Evolutionary conservation across 2,329 filamentous ascomycete genomes (phyloP).

Genomic region (Talaromyces sp.): DNA sequence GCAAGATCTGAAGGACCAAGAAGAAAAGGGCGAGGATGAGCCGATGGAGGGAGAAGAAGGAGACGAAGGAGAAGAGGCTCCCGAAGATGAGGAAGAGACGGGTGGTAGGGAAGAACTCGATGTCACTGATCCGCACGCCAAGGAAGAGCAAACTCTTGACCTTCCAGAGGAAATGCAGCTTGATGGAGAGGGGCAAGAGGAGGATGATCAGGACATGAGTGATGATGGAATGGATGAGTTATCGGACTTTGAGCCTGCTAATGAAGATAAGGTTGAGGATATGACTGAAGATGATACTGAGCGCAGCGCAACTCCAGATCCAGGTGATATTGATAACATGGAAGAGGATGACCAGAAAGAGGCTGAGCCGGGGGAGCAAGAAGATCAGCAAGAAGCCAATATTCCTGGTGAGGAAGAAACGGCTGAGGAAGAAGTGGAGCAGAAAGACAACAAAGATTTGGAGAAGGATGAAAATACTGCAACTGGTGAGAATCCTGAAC

Average conservation of each 20-base stretch:
- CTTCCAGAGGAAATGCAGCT: constrained; percentile 86
- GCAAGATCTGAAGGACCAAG: constrained; percentile 54
- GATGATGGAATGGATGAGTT: constrained; percentile 49
- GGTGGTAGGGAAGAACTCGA: constrained; percentile 62
- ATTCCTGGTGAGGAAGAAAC: constrained; percentile 44
- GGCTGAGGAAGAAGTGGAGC: constrained; percentile 48
- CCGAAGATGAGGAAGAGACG: constrained; percentile 59
- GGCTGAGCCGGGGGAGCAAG: constrained; percentile 27
- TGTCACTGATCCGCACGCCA: constrained; percentile 68
- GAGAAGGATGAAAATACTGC: constrained; percentile 50
- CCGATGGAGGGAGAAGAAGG: constrained; percentile 59
- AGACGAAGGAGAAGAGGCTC: constrained; percentile 46
- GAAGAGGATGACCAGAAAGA: constrained; percentile 46
- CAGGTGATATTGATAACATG: constrained; percentile 30
- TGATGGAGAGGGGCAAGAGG: constrained; percentile 62
- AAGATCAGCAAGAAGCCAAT: constrained; percentile 39
- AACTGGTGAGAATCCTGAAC: constrained; percentile 52
- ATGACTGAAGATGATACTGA: constrained; percentile 29
- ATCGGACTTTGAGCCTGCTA: constrained; percentile 39
- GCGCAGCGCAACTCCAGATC: constrained; percentile 30
- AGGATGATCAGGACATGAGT: constrained; percentile 50
- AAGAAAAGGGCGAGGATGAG: constrained; percentile 50
- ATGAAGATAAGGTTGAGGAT: constrained; percentile 33
- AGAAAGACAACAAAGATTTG: constrained; percentile 46
- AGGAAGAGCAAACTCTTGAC: constrained; percentile 77